Percentiles rank a stretch among this genome's conserved stretches.
Evolutionary conservation across 768 basidiomycete genomes (phyloP).

Genomic region (Boletus sensibilis): DNA sequence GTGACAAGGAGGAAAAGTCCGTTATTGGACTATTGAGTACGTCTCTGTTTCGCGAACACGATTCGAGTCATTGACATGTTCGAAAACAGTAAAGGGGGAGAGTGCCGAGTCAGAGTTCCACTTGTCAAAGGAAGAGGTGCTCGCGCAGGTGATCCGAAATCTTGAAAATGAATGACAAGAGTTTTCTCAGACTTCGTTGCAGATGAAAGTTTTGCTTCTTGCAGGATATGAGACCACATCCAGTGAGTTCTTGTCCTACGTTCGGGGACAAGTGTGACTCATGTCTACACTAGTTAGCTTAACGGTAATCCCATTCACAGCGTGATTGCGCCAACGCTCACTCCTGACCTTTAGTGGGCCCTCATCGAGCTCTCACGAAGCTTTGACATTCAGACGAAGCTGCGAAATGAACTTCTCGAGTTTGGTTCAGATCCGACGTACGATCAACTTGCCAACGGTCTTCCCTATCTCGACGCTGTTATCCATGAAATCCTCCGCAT

Average conservation of each 20-base stretch:
- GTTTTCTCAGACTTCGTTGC: neutral
- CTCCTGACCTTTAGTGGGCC: slow-evolving; percentile 43
- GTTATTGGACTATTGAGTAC: slow-evolving; percentile 28
- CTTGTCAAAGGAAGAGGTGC: slow-evolving; percentile 30
- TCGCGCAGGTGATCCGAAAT: slow-evolving; percentile 18
- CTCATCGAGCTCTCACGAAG: slow-evolving; percentile 53
- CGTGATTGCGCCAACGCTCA: neutral
- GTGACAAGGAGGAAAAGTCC: slow-evolving; percentile 26
- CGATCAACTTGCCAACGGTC: slow-evolving; percentile 47
- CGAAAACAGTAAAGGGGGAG: slow-evolving; percentile 38
- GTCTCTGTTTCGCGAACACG: neutral
- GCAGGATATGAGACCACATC: slow-evolving; percentile 28
- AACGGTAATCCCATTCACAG: slow-evolving; percentile 11
- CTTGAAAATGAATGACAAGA: too few species aligned
- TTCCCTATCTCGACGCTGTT: slow-evolving; percentile 58
- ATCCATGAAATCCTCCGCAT: slow-evolving; percentile 47
- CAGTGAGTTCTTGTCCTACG: slow-evolving; percentile 4
- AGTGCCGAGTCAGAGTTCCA: slow-evolving; percentile 22
- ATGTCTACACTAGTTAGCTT: slow-evolving; percentile 14
- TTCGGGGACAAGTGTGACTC: neutral
- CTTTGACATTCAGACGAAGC: slow-evolving; percentile 44
- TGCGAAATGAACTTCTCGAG: slow-evolving; percentile 49
- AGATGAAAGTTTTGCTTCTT: slow-evolving; percentile 23
- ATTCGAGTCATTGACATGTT: neutral
- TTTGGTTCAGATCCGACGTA: slow-evolving; percentile 50